phyloP scores from a whole-genome alignment of 345 rosid species.

The Brassica juncea region DNA sequence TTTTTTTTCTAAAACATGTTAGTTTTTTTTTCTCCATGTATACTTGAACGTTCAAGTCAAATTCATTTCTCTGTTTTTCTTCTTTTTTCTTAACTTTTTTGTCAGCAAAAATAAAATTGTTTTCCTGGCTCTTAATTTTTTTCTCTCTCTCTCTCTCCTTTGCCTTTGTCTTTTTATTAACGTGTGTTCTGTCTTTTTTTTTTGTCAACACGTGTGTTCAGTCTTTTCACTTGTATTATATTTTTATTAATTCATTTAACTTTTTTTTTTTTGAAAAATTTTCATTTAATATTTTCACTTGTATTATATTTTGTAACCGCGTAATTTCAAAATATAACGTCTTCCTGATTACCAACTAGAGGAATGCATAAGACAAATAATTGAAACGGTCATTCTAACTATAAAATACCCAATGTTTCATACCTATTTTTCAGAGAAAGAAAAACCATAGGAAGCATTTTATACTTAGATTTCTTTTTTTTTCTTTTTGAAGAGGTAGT shows the following conservation, averaged over 20 bases:
- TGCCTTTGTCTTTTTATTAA: too few species aligned
- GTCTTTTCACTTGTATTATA: background rate
- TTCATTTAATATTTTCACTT: background rate
- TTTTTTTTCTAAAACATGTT: background rate
- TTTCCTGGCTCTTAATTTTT: too few species aligned
- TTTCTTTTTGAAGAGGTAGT: background rate
- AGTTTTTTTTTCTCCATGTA: background rate
- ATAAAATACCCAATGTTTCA: background rate
- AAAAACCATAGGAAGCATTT: background rate
- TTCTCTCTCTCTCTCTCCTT: too few species aligned
- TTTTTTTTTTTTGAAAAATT: too few species aligned
- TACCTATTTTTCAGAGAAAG: background rate
- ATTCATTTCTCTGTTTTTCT: background rate
- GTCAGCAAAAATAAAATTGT: too few species aligned
- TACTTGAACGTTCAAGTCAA: too few species aligned
- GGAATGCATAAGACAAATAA: background rate
- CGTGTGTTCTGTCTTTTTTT: too few species aligned
- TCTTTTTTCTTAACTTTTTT: background rate
- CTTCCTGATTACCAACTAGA: background rate
- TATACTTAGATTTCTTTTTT: background rate
- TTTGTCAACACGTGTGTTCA: too few species aligned
- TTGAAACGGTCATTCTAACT: background rate
- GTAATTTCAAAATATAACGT: background rate
- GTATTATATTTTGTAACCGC: background rate
- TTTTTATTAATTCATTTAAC: background rate